Evolutionary conservation across 2,329 filamentous ascomycete genomes (phyloP).

Genomic region (Escovopsis sp.): DNA sequence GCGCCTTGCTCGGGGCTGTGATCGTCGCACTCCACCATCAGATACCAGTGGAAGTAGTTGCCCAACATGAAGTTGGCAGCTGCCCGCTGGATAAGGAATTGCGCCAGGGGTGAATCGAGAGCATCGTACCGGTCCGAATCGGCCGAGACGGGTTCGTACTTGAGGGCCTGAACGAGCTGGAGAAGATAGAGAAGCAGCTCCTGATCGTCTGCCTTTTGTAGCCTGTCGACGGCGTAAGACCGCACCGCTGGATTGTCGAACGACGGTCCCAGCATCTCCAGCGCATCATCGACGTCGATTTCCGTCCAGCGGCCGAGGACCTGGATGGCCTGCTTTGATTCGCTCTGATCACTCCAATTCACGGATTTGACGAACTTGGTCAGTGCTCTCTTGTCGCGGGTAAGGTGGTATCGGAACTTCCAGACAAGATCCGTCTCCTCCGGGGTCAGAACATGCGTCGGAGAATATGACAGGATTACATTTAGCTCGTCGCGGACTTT

Average conservation of each 20-base stretch:
- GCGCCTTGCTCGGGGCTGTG: slow-evolving; percentile 57
- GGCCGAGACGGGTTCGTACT: slow-evolving; percentile 67
- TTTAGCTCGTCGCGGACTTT: slow-evolving; percentile 92
- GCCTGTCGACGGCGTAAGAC: slow-evolving; percentile 80
- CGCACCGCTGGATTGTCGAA: slow-evolving; percentile 81
- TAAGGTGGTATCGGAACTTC: slow-evolving; percentile 93
- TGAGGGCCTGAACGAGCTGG: slow-evolving; percentile 88
- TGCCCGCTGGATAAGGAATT: slow-evolving; percentile 77
- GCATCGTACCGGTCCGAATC: slow-evolving; percentile 39
- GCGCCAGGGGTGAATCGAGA: slow-evolving; percentile 70
- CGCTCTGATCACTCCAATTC: slow-evolving; percentile 74
- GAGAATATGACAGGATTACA: slow-evolving; percentile 77
- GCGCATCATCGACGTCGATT: slow-evolving; percentile 90
- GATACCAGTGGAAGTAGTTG: slow-evolving; percentile 95
- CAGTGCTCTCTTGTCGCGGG: slow-evolving; percentile 76
- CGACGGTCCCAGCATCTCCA: slow-evolving; percentile 82
- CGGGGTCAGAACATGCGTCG: slow-evolving; percentile 70
- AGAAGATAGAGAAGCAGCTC: slow-evolving; percentile 83
- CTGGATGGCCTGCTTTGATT: slow-evolving; percentile 79
- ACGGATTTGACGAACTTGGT: slow-evolving; percentile 98
- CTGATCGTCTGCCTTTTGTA: slow-evolving; percentile 83
- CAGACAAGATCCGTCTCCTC: slow-evolving; percentile 95
- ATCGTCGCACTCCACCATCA: slow-evolving; percentile 95
- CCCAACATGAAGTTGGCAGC: slow-evolving; percentile 79
- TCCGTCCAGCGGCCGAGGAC: slow-evolving; percentile 88